A percentile compares a stretch with the other conserved stretches of the same genome.
Evolutionary conservation across 345 rosid genomes (phyloP).

Genomic region (Syzygium aqueum): DNA sequence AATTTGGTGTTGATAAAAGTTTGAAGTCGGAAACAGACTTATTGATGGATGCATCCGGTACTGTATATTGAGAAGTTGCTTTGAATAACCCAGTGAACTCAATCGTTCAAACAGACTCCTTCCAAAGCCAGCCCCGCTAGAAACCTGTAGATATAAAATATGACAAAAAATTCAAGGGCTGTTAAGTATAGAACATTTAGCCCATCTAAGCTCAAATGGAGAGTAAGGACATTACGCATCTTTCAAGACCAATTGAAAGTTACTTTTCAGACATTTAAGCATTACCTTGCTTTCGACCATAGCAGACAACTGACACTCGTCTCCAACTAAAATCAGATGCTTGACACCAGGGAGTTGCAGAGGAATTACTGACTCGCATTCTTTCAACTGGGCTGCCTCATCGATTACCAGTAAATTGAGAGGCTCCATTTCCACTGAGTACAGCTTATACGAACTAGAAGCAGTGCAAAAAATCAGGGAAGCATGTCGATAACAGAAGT

Average conservation of each 20-base stretch:
- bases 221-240: background rate
- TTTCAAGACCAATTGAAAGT: background rate
- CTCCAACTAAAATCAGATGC: conserved; percentile 4
- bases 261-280: background rate
- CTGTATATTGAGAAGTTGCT: background rate
- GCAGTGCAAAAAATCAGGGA: background rate
- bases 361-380: conserved; percentile 4
- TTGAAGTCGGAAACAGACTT: background rate
- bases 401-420: background rate
- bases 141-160: background rate
- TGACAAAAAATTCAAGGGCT: background rate
- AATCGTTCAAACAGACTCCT: conserved; percentile 1
- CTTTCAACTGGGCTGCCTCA: conserved; percentile 4
- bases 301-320: conserved; percentile 2
- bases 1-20: background rate
- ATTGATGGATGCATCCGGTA: conserved; percentile 1
- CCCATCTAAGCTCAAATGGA: conserved; percentile 1
- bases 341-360: background rate
- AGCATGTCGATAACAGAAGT: background rate
- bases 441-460: background rate
- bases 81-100: background rate
- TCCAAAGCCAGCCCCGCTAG: background rate
- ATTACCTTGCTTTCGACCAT: conserved; percentile 2
- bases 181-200: conserved; percentile 13
- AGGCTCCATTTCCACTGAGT: background rate